phyloP scores from a whole-genome alignment of 2,329 filamentous ascomycete species.

The Xylaria digitata region DNA sequence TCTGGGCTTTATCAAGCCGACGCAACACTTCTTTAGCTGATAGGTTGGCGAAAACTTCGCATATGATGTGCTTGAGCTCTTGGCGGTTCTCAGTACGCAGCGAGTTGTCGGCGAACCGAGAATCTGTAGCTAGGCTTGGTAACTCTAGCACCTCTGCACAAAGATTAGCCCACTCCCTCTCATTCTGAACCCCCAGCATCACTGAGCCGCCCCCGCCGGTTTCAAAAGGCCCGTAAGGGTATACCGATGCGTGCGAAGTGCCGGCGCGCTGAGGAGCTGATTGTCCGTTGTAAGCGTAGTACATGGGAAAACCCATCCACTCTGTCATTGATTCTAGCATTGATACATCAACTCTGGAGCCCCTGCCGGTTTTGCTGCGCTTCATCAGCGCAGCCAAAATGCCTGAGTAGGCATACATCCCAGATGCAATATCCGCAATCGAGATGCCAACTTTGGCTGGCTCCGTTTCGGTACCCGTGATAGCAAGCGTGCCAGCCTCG shows the following conservation, averaged over 20 bases:
- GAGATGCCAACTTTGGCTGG: conserved; percentile 65
- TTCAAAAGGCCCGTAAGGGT: conserved; percentile 67
- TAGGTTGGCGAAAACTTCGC: conserved; percentile 53
- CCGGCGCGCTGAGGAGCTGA: conserved; percentile 58
- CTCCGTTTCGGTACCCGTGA: conserved; percentile 59
- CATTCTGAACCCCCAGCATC: conserved; percentile 69
- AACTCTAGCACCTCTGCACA: conserved; percentile 59
- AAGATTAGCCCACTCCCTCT: conserved; percentile 65
- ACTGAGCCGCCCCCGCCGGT: conserved; percentile 61
- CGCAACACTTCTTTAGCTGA: conserved; percentile 55
- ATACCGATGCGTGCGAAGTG: conserved; percentile 65
- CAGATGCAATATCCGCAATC: conserved; percentile 65
- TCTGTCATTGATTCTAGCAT: conserved; percentile 70
- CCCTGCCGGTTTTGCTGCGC: conserved; percentile 60
- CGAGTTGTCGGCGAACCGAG: conserved; percentile 60
- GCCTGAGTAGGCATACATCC: conserved; percentile 63
- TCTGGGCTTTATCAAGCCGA: conserved; percentile 59
- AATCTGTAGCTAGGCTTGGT: conserved; percentile 56
- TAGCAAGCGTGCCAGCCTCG: conserved; percentile 63
- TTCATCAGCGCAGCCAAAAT: conserved; percentile 63
- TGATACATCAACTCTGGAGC: conserved; percentile 64
- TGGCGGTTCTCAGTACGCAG: conserved; percentile 59
- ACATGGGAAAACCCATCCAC: conserved; percentile 69
- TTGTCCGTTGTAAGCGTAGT: conserved; percentile 62
- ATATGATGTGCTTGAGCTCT: conserved; percentile 59